Evolutionary conservation across 495 filamentous ascomycete genomes (phyloP).

Genomic region (Penicillium fimorum): DNA sequence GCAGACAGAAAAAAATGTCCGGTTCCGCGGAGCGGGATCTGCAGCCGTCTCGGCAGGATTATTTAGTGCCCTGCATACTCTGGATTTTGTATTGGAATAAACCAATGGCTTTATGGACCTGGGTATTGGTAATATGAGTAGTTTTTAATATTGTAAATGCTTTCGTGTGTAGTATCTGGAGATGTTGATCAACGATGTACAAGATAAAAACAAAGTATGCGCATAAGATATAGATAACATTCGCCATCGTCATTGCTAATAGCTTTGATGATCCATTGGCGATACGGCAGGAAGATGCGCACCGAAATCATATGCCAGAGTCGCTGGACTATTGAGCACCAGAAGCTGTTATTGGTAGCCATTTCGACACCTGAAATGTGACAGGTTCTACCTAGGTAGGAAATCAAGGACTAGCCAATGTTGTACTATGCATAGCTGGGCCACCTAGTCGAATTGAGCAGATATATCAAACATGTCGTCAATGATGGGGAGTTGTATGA

Average conservation of each 20-base stretch:
- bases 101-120: neutral
- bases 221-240: neutral
- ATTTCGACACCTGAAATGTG: constrained; percentile 17
- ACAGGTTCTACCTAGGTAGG: constrained; percentile 14
- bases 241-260: neutral
- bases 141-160: neutral
- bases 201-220: no score
- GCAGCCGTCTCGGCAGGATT: constrained; percentile 13
- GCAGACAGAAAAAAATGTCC: constrained; percentile 3
- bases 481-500: constrained; percentile 43
- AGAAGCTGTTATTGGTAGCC: constrained; percentile 18
- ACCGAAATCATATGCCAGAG: constrained; percentile 8
- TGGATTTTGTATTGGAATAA: neutral
- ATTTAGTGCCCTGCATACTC: neutral
- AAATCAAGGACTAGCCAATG: constrained; percentile 4
- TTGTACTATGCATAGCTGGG: no score
- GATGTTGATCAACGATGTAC: neutral
- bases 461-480: constrained; percentile 55
- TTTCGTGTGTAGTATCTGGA: neutral
- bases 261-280: neutral
- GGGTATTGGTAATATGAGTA: neutral
- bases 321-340: constrained; percentile 9
- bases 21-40: constrained; percentile 22
- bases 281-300: neutral
- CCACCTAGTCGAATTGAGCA: constrained; percentile 70